These are phyloP conservation scores for Hamamelis virginiana DNA, from an alignment of 164 flowering plant genomes.

Conservation along the genomic window DNA sequence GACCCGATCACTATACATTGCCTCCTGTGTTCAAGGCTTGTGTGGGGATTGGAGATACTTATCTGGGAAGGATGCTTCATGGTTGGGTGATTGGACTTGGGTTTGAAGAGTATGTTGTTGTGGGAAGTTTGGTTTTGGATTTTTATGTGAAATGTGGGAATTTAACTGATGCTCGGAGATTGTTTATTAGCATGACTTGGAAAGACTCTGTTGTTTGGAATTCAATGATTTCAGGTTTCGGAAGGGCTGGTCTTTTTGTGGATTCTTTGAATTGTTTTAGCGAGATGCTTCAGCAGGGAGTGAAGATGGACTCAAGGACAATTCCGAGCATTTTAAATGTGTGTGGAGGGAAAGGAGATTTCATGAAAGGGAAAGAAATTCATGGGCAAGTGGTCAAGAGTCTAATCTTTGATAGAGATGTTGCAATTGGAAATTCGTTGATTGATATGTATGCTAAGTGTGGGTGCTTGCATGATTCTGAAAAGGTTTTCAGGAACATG, in stretches of 20 bases:
- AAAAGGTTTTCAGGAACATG: slow-evolving; percentile 42
- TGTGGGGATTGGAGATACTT: slow-evolving; percentile 26
- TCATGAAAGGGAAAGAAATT: slow-evolving; percentile 54
- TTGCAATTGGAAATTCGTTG: slow-evolving; percentile 43
- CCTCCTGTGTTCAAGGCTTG: slow-evolving; percentile 46
- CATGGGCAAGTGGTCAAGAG: slow-evolving; percentile 43
- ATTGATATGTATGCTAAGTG: slow-evolving; percentile 56
- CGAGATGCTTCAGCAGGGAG: slow-evolving; percentile 40
- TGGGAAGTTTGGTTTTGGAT: slow-evolving; percentile 41
- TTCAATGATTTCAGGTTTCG: slow-evolving; percentile 50
- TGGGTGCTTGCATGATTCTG: slow-evolving; percentile 37
- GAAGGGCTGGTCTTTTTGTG: slow-evolving; percentile 33
- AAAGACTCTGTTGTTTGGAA: slow-evolving; percentile 54
- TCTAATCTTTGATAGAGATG: slow-evolving; percentile 28
- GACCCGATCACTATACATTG: slow-evolving; percentile 51
- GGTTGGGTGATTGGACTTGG: slow-evolving; percentile 44
- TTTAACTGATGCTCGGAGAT: slow-evolving; percentile 29
- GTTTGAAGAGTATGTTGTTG: slow-evolving; percentile 39
- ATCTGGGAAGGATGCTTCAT: slow-evolving; percentile 35
- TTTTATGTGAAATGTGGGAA: slow-evolving; percentile 43
- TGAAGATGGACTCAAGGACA: slow-evolving; percentile 38
- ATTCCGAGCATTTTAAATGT: slow-evolving; percentile 47
- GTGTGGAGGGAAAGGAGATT: slow-evolving; percentile 49
- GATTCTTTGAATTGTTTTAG: slow-evolving; percentile 42
- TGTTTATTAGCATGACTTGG: slow-evolving; percentile 30